Conservation (phyloP, 2,329 filamentous ascomycete genomes). For the Colletotrichum sp. region DNA sequence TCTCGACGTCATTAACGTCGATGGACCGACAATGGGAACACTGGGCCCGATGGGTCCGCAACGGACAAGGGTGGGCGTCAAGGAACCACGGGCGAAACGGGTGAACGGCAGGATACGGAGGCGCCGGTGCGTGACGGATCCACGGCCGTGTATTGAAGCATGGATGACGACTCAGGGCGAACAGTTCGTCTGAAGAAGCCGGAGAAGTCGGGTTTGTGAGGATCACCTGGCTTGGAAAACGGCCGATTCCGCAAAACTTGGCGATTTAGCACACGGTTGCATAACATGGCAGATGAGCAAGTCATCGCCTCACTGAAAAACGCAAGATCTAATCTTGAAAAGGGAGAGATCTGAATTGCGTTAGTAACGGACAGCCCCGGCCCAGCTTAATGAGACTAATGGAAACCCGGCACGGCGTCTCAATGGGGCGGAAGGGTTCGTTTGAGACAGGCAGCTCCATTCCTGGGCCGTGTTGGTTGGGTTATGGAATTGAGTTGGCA, state of each 20-base stretch:
- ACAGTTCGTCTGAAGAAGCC: slow-evolving; percentile 8
- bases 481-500: neutral
- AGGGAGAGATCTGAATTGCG: neutral
- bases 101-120: neutral
- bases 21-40: neutral
- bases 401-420: neutral
- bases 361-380: neutral
- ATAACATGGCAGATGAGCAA: neutral
- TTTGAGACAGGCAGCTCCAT: slow-evolving; percentile 1
- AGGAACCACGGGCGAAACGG: neutral
- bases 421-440: neutral
- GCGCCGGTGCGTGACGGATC: neutral
- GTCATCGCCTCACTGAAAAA: neutral
- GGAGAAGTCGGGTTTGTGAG: neutral
- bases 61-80: neutral
- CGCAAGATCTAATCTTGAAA: neutral
- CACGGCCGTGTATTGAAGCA: neutral
- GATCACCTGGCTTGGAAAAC: neutral
- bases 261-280: neutral
- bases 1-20: neutral
- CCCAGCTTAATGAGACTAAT: neutral
- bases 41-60: neutral
- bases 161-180: neutral
- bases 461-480: neutral
- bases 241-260: neutral